Percentiles rank a stretch among this genome's conserved stretches.
phyloP scores from a whole-genome alignment of 495 filamentous ascomycete genomes.

The Geopyxis carbonaria region DNA sequence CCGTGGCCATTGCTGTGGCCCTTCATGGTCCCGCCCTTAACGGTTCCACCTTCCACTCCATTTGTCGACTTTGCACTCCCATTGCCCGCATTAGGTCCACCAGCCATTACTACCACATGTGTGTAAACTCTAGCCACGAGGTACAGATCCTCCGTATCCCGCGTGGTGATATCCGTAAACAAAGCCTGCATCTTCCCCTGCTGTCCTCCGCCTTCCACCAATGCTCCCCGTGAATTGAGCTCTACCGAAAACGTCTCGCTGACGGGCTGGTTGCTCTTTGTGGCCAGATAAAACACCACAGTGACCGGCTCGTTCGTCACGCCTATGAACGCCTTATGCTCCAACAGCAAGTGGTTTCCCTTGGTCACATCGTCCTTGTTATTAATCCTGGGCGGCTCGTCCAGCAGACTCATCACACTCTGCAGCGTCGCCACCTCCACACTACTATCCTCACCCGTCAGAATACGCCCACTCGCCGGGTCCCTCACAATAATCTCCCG shows the following conservation, averaged over 20 bases:
- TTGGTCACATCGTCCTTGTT: slow-evolving; percentile 55
- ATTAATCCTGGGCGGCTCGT: slow-evolving; percentile 48
- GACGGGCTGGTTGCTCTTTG: slow-evolving; percentile 48
- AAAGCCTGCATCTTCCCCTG: slow-evolving; percentile 60
- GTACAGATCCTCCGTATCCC: slow-evolving; percentile 74
- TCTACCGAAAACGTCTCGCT: slow-evolving; percentile 74
- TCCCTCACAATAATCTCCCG: slow-evolving; percentile 88
- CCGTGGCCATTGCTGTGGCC: background rate
- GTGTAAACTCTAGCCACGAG: slow-evolving; percentile 69
- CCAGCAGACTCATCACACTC: slow-evolving; percentile 86
- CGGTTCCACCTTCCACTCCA: background rate
- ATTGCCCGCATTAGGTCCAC: background rate
- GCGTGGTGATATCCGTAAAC: slow-evolving; percentile 65
- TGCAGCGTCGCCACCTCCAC: slow-evolving; percentile 82
- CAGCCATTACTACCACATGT: slow-evolving; percentile 12
- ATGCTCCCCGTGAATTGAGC: slow-evolving; percentile 52
- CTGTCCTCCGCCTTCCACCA: slow-evolving; percentile 36
- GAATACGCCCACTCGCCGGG: slow-evolving; percentile 60
- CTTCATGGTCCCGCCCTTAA: background rate
- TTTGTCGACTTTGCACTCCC: background rate
- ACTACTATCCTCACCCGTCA: slow-evolving; percentile 84
- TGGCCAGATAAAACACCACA: slow-evolving; percentile 62
- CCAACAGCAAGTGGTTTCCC: slow-evolving; percentile 62
- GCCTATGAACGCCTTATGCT: slow-evolving; percentile 63
- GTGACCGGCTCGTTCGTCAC: slow-evolving; percentile 53